Conservation (phyloP, 164 flowering plant species). For the Tinospora cordifolia region DNA sequence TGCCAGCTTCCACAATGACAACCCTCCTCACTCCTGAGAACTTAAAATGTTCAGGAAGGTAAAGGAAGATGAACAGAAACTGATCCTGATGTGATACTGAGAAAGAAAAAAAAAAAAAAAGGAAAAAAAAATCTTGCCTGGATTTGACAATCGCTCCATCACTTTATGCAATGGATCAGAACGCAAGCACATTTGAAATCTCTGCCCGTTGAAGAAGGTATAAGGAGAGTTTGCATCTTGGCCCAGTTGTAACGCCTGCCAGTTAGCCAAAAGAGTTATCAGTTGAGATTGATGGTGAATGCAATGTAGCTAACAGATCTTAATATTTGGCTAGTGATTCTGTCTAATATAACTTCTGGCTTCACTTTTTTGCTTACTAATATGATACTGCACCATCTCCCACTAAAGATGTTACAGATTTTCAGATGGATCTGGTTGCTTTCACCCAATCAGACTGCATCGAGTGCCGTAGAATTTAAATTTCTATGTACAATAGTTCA, state of each 20-base stretch:
- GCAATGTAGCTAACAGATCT: neutral
- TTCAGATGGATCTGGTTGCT: too few relatives aligned
- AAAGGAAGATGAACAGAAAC: neutral
- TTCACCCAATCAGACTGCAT: too few relatives aligned
- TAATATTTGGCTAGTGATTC: neutral
- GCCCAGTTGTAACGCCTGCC: slow-evolving; percentile 76
- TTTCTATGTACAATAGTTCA: too few relatives aligned
- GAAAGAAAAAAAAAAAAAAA: too few relatives aligned
- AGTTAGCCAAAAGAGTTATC: neutral
- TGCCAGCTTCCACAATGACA: slow-evolving; percentile 88
- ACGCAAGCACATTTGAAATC: slow-evolving; percentile 91
- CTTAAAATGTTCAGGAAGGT: neutral
- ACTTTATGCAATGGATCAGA: slow-evolving; percentile 78
- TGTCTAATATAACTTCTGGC: neutral
- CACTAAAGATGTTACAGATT: too few relatives aligned
- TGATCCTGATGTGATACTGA: neutral
- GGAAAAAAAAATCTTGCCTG: slow-evolving; percentile 51
- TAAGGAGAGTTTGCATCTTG: slow-evolving; percentile 57
- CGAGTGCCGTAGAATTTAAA: too few relatives aligned
- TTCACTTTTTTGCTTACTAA: too few relatives aligned
- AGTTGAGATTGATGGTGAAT: neutral
- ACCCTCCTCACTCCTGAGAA: slow-evolving; percentile 75
- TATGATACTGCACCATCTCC: too few relatives aligned
- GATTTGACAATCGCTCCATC: slow-evolving; percentile 76
- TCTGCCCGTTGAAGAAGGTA: slow-evolving; percentile 46